Conservation (phyloP, 225 moss, liverwort and hornwort species). For the Antitrichia curtipendula region DNA sequence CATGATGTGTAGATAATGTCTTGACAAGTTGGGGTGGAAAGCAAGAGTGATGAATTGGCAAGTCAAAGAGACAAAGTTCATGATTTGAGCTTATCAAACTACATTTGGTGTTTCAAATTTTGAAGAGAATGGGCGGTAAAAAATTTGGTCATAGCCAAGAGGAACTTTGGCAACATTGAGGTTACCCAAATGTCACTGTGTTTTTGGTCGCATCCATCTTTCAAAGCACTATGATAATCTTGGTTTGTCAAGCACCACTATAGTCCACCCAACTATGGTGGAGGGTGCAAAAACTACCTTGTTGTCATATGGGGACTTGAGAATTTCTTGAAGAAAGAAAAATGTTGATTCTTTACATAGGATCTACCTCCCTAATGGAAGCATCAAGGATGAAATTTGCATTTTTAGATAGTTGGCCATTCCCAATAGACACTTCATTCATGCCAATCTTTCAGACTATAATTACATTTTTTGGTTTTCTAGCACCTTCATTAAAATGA, state of each 20-base stretch:
- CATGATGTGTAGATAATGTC: not conserved
- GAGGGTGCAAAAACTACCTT: no score
- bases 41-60: not conserved
- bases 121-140: not conserved
- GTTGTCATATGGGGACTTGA: no score
- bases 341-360: no score
- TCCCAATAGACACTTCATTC: no score
- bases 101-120: not conserved
- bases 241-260: not conserved
- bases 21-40: not conserved
- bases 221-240: not conserved
- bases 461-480: no score
- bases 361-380: no score
- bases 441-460: no score
- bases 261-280: no score
- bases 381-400: no score
- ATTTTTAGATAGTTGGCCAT: no score
- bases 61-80: not conserved
- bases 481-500: no score
- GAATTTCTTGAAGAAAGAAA: no score
- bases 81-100: not conserved
- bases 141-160: rapidly evolving
- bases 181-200: not conserved
- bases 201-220: rapidly evolving
- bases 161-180: rapidly evolving